These are phyloP conservation scores for Nitzschia sp. DNA, from an alignment of 108 stramenopile species.

Conservation along the genomic window DNA sequence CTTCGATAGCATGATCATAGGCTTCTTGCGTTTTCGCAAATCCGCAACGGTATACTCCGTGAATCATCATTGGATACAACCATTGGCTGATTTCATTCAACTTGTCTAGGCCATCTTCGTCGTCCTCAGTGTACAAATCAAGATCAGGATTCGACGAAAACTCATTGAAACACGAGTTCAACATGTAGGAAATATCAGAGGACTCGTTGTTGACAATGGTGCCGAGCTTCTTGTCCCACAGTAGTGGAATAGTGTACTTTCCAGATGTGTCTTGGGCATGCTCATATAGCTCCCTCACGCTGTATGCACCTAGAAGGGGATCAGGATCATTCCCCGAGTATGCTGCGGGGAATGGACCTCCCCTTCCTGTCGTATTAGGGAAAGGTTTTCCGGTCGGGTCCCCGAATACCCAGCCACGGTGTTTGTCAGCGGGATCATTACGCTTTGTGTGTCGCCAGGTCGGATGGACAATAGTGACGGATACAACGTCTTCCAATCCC, in stretches of 20 bases:
- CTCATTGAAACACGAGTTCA: slow-evolving; percentile 90
- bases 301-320: slow-evolving; percentile 39
- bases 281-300: slow-evolving; percentile 56
- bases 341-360: slow-evolving; percentile 73
- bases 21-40: slow-evolving; percentile 93
- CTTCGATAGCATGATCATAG: slow-evolving; percentile 89
- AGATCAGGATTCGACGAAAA: slow-evolving; percentile 70
- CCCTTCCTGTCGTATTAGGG: slow-evolving; percentile 67
- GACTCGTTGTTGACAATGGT: slow-evolving; percentile 99
- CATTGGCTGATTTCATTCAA: slow-evolving; percentile 79
- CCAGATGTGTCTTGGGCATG: slow-evolving; percentile 67
- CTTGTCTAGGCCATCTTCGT: slow-evolving; percentile 69
- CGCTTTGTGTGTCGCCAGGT: slow-evolving; percentile 84
- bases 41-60: slow-evolving; percentile 97
- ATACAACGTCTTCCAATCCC: slow-evolving; percentile 89
- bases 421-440: slow-evolving; percentile 69
- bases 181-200: slow-evolving; percentile 95
- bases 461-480: slow-evolving; percentile 82
- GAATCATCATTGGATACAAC: slow-evolving; percentile 92
- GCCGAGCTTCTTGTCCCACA: slow-evolving; percentile 92
- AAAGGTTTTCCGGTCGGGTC: slow-evolving; percentile 55
- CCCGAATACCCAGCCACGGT: slow-evolving; percentile 94
- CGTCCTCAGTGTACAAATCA: slow-evolving; percentile 88
- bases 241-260: slow-evolving; percentile 95
- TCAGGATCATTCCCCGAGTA: slow-evolving; percentile 81